Base-by-base conservation (phyloP, 1,284 basidiomycete genomes). In the Leccinum ponderosum region DNA sequence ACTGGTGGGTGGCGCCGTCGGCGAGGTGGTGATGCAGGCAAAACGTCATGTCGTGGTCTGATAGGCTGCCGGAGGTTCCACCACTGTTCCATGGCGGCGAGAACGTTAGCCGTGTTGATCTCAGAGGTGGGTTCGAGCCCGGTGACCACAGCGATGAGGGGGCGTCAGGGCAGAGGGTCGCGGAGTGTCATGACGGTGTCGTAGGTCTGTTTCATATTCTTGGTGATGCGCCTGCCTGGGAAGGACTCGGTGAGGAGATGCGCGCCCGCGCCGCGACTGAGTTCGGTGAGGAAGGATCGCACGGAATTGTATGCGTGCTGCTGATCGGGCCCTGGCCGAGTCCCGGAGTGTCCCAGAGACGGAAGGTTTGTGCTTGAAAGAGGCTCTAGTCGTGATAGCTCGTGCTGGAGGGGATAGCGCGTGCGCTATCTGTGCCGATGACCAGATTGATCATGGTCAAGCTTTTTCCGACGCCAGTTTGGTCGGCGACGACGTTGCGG, bases 331-430 rank as follows among this genome's bases (percentile, higher is more conserved):
- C 66, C 22, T 63, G 61, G 9, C 69, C 52, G 20, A 71, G 57
- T 11, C 69, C 69, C 1, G 73, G 69, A 12, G 69, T 74, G 50
- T 71, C 69, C 73, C 69, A 71, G 35, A 71, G 62, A 50, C 71
- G 71, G 35, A 71, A 73, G 1, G 54, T 69, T 20, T 65, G 62
- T 0, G 57, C 48, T 53, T 67, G 47, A 56, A 60, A 51, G 42
- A 67, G 56, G 11, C 61, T 27, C 68, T 60, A 71, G 35, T 73
- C 69, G 6, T 70, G 60, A 44, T 64, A 70, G 29, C 60, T 66
- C n/a, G 66, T 70, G 35, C 58, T 57, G 14, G 60, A 55, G 5
- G 68, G 66, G 55, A 68, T 62, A n/a, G 67, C 70, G 20, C 52
- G 17, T 8, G 69, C 65, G 42, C 62, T 62, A 14, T 68, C 59